phyloP scores from a whole-genome alignment of 306 rosid species.

The Malus asiatica region DNA sequence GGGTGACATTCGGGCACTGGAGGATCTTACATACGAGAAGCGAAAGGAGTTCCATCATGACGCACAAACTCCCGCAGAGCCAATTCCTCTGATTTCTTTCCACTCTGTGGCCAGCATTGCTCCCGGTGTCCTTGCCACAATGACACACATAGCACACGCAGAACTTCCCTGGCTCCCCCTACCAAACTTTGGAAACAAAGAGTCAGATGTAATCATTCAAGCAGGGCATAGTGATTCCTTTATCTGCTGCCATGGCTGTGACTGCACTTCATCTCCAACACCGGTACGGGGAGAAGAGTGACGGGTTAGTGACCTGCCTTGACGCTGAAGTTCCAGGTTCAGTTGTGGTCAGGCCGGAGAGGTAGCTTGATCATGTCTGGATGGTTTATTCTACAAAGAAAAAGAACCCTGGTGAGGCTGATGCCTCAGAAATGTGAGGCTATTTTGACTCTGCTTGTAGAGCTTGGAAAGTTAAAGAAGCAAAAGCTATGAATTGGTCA shows the following conservation, averaged over 20 bases:
- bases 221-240: constrained; percentile 50
- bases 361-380: constrained; percentile 84
- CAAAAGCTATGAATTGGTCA: neutral
- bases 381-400: constrained; percentile 71
- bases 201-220: constrained; percentile 20
- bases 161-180: constrained; percentile 61
- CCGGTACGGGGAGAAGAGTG: constrained; percentile 77
- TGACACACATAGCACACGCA: constrained; percentile 80
- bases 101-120: constrained; percentile 64
- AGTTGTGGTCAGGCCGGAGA: constrained; percentile 51
- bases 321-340: constrained; percentile 93
- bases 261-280: constrained; percentile 67
- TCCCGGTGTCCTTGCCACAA: constrained; percentile 63
- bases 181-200: constrained; percentile 19
- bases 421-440: constrained; percentile 78
- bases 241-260: constrained; percentile 73
- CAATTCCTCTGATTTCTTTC: constrained; percentile 62
- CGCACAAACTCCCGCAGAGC: constrained; percentile 53
- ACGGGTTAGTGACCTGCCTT: constrained; percentile 55
- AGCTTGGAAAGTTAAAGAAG: constrained; percentile 41
- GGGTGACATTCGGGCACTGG: constrained; percentile 77
- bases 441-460: constrained; percentile 55
- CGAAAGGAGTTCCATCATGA: constrained; percentile 65
- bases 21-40: constrained; percentile 79
- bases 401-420: constrained; percentile 40